Evolutionary conservation across 208 protist species (phyloP).

Genomic region (Crithidia fasciculata): DNA sequence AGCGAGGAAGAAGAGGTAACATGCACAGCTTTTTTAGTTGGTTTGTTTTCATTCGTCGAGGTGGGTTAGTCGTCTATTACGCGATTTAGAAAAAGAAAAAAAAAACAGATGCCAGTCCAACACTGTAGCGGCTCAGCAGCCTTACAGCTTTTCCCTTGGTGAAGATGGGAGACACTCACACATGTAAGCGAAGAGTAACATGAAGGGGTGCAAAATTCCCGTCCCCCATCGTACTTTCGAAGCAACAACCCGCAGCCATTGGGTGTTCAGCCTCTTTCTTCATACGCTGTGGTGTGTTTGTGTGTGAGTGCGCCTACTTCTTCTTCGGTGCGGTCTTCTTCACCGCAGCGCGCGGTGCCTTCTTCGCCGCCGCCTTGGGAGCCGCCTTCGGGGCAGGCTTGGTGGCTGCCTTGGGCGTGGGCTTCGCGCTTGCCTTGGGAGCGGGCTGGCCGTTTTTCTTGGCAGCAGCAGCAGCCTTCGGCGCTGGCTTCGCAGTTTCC

Average conservation of each 20-base stretch:
- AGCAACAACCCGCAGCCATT: too few species aligned
- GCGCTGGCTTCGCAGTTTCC: too few species aligned
- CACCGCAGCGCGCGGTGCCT: not conserved
- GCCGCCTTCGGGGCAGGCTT: not conserved
- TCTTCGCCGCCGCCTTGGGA: slow-evolving; percentile 11
- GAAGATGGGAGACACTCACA: not conserved
- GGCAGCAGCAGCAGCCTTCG: too few species aligned
- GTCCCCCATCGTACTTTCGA: too few species aligned
- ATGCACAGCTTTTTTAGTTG: too few species aligned
- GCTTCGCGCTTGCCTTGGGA: not conserved
- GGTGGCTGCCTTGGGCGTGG: not conserved
- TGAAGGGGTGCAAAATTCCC: too few species aligned
- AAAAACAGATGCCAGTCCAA: too few species aligned
- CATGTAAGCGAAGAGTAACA: slow-evolving; percentile 6
- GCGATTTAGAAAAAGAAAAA: not conserved
- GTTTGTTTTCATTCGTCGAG: not conserved
- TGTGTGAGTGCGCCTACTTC: not conserved
- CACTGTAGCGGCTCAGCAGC: too few species aligned
- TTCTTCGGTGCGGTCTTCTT: slow-evolving; percentile 5
- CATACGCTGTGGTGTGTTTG: too few species aligned
- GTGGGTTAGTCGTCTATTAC: slow-evolving; percentile 1
- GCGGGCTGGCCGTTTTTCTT: not conserved
- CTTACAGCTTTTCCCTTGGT: too few species aligned
- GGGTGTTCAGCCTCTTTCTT: too few species aligned
- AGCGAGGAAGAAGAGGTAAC: too few species aligned